These are phyloP conservation scores for Lolium multiflorum DNA, from an alignment of 176 grass and related monocot species.

Conservation along the genomic window DNA sequence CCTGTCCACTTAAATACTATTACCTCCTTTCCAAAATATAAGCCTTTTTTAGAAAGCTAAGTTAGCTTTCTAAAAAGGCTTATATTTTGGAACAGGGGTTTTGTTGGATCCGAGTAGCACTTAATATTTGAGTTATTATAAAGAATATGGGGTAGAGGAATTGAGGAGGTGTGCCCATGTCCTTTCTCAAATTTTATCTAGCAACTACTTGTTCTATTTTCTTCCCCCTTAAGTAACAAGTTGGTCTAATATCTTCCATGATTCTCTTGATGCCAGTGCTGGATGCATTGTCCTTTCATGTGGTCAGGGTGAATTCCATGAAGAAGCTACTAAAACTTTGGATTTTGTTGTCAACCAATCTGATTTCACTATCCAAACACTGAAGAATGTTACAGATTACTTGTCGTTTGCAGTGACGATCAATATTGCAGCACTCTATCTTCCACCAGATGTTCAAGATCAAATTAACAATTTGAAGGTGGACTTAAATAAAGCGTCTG, in stretches of 20 bases:
- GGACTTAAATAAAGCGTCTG: conserved; percentile 74
- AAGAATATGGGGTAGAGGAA: neutral
- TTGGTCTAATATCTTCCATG: conserved; percentile 41
- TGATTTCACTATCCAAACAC: conserved; percentile 89
- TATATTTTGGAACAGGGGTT: too few relatives aligned
- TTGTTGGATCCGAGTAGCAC: neutral
- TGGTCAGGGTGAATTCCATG: conserved; percentile 70
- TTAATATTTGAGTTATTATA: neutral
- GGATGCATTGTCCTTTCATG: conserved; percentile 74
- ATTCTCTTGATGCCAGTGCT: conserved; percentile 45
- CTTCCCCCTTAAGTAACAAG: neutral
- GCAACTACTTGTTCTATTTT: conserved; percentile 34
- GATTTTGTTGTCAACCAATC: conserved; percentile 96
- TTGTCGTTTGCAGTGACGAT: conserved; percentile 77
- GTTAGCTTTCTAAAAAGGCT: too few relatives aligned
- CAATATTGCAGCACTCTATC: conserved; percentile 81
- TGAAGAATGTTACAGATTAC: conserved; percentile 92
- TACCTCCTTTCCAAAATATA: too few relatives aligned
- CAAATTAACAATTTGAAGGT: conserved; percentile 82
- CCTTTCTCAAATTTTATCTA: neutral
- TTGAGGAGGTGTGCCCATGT: neutral
- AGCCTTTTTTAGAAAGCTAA: too few relatives aligned
- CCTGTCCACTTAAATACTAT: neutral
- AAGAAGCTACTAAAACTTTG: conserved; percentile 64
- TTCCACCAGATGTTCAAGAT: conserved; percentile 76